These are phyloP conservation scores for Podospora anserina DNA, from an alignment of 495 filamentous ascomycete genomes.

Conservation along the genomic window DNA sequence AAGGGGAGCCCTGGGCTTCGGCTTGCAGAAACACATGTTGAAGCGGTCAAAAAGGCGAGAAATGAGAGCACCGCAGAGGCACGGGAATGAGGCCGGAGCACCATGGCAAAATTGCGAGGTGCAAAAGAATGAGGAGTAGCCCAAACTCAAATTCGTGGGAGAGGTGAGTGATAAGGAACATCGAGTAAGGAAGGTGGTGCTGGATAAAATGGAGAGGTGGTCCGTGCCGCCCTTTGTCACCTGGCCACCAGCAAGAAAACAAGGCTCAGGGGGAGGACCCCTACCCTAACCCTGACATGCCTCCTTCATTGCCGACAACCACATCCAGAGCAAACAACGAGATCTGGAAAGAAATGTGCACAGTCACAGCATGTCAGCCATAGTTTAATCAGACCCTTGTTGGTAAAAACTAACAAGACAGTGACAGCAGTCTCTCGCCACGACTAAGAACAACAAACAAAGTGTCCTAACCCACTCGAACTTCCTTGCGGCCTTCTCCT, in stretches of 20 bases:
- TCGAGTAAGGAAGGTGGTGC: neutral
- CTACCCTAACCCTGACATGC: neutral
- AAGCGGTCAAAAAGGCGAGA: neutral
- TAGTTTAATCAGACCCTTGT: too few species aligned
- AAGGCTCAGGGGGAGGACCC: neutral
- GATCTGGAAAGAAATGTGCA: too few species aligned
- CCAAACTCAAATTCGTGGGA: neutral
- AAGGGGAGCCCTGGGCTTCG: conserved; percentile 37
- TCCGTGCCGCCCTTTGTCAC: neutral
- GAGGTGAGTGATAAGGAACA: neutral
- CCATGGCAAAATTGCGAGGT: neutral
- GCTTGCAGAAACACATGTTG: neutral
- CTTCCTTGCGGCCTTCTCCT: too few species aligned
- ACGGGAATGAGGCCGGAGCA: neutral
- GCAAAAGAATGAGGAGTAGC: neutral
- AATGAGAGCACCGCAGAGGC: neutral
- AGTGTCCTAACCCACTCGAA: too few species aligned
- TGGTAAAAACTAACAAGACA: too few species aligned
- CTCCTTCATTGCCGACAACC: too few species aligned
- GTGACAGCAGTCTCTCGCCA: too few species aligned
- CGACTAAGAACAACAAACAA: too few species aligned
- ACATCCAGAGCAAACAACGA: too few species aligned
- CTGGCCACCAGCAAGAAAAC: neutral
- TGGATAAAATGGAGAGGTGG: neutral
- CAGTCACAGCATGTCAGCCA: too few species aligned